Base-by-base conservation (phyloP, 108 stramenopile species). In the Skeletonema tropicum region DNA sequence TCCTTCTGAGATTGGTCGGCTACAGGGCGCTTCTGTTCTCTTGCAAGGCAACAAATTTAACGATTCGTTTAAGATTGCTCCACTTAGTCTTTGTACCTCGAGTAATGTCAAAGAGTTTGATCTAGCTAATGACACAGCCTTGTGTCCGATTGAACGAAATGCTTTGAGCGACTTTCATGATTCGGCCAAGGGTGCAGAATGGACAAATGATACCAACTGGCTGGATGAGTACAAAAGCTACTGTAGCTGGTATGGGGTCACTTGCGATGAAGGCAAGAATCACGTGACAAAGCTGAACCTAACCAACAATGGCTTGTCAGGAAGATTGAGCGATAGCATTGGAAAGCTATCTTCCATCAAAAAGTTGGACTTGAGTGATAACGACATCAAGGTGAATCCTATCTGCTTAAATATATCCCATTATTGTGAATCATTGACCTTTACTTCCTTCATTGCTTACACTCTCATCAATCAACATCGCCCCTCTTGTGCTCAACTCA, bases 301-400 rank as follows among this genome's bases (percentile, higher is more conserved):
- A 3, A 3, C 64, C n/a, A 57, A 65, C 38, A 76, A 81, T 57
- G 69, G 57, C 41, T 42, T 81, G 41, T 71, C 58, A 11, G 93
- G 93, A 0, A 66, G 66, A 17, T 17, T 95, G 9, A 88, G 85
- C 15, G n/a, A 63, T 0, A 66, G 66, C 7, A 85, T 95, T 60
- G 83, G 74, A 5, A 42, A 78, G 0, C 38, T 91, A 3, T 67
- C 64, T 14, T 68, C 70, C 25, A 83, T 94, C 10, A 49, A 83
- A 38, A 68, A 76, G 5, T 57, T 94, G 6, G 76, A 69, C 48
- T 59, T 94, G 59, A 71, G 67, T 63, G 79, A 89, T 25, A 92
- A 86, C 62, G 84, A 68, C 17, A 79, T 79, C 3, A 66, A 72
- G 61, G 70, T 71, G 55, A 31, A 3, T 6, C 6, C 15, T 6